Percentiles rank a stretch among this genome's conserved stretches.
Evolutionary conservation across 345 rosid genomes (phyloP).

Genomic region (Crucihimalaya himalaica): DNA sequence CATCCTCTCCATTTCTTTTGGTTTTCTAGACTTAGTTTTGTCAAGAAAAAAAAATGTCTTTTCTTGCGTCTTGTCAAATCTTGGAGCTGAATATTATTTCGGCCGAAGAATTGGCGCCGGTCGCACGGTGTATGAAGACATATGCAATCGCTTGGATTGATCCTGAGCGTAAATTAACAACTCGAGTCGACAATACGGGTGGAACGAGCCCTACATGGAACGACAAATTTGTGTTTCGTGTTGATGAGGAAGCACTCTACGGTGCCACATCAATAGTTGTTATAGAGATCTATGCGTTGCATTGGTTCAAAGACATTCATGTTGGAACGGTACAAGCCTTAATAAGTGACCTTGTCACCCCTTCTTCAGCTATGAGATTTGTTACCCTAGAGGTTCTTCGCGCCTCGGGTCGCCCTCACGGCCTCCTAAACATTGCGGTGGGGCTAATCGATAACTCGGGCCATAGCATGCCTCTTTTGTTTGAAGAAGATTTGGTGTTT

Average conservation of each 20-base stretch:
- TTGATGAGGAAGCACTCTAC: conserved; percentile 64
- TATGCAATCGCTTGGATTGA: conserved; percentile 93
- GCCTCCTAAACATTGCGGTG: conserved; percentile 76
- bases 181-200: conserved; percentile 67
- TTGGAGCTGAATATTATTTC: conserved; percentile 81
- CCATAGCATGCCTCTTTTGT: conserved; percentile 77
- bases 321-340: conserved; percentile 76
- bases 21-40: neutral
- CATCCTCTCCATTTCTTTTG: neutral
- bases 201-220: conserved; percentile 85
- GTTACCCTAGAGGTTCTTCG: conserved; percentile 83
- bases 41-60: conserved; percentile 38
- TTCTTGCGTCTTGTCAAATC: conserved; percentile 60
- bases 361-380: conserved; percentile 52
- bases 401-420: conserved; percentile 83
- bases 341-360: conserved; percentile 63
- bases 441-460: conserved; percentile 75
- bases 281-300: conserved; percentile 74
- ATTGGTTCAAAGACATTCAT: conserved; percentile 82
- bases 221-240: conserved; percentile 87
- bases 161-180: conserved; percentile 63
- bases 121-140: conserved; percentile 69
- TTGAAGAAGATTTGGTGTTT: conserved; percentile 37
- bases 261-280: conserved; percentile 74
- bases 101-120: conserved; percentile 66